phyloP scores from a whole-genome alignment of 805 yeast species.

The Myxozyma lipomycoides region DNA sequence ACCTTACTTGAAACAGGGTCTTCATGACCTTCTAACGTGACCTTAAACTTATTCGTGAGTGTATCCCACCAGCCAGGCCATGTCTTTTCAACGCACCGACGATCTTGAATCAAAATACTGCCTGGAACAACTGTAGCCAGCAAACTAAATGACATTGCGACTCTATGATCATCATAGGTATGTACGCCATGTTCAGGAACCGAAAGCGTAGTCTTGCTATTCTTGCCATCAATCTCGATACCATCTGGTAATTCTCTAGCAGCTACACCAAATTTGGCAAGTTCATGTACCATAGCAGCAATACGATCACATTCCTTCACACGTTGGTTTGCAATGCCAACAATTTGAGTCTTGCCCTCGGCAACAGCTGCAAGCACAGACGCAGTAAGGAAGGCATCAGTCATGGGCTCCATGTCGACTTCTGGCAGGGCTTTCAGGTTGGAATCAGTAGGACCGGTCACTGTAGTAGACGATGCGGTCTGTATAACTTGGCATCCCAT shows the following conservation, averaged over 20 bases:
- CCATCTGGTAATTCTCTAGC: constrained; percentile 91
- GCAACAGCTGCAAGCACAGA: constrained; percentile 91
- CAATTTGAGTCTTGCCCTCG: constrained; percentile 61
- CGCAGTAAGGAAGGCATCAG: constrained; percentile 96
- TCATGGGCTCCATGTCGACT: constrained; percentile 99
- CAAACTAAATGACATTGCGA: constrained; percentile 94
- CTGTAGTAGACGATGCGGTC: constrained; percentile 82
- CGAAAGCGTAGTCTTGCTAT: constrained; percentile 44
- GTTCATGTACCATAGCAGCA: constrained; percentile 85
- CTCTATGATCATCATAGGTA: constrained; percentile 94
- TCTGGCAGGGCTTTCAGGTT: constrained; percentile 60
- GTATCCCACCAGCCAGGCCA: constrained; percentile 99
- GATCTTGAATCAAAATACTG: constrained; percentile 72
- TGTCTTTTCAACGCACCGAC: constrained; percentile 92
- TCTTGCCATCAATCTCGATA: constrained; percentile 70
- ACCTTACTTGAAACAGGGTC: constrained; percentile 6
- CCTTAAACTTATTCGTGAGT: constrained; percentile 64
- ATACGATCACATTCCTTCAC: constrained; percentile 97
- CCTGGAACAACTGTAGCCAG: constrained; percentile 66
- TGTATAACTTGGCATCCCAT: constrained; percentile 94
- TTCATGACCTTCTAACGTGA: constrained; percentile 59
- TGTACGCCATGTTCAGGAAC: constrained; percentile 63
- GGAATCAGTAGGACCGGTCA: constrained; percentile 74
- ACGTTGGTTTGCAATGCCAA: constrained; percentile 96
- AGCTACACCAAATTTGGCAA: constrained; percentile 83